Evolutionary conservation across 2,329 filamentous ascomycete species (phyloP), one percentile per base, ranked within the genome.

Genomic region (Ambrosiella beaveri): DNA sequence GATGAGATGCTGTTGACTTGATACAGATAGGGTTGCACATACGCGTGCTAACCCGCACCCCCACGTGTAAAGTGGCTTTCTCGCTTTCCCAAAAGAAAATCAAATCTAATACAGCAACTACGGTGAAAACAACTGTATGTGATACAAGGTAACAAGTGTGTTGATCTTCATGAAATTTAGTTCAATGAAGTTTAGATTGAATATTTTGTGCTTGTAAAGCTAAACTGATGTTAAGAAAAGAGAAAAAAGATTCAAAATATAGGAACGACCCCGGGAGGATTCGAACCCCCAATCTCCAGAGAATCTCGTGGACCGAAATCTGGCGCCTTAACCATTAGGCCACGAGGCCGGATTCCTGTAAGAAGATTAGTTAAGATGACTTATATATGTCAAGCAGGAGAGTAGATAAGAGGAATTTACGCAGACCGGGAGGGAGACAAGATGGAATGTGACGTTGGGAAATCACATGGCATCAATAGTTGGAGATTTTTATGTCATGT

Each of bases 241-340:
- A 39, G 35, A 44, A 37, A n/a, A 17, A 45, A 56, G 44, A 57
- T 27, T n/a, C 12, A 17, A 19, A 51, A 57, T 37, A 51, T 19
- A 11, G 8, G 45, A 45, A 40, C 54, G 58, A 60, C 58, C 58
- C 58, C 58, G 58, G 54, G 58, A 60, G 58, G 58, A 60, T 60
- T 60, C 58, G 58, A 60, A 60, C 58, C 58, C 57, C 58, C 54
- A 60, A 60, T 60, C 58, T 60, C 58, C 54, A 60, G 58, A 60
- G 58, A 35, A 7, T 49, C 39, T 53, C 35, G 41, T 47, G 57
- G n/a, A 57, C 58, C 58, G 58, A 60, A 60, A 60, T 60, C 58
- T 60, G 54, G 58, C 58, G 58, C 58, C 58, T 60, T 60, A 60
- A 60, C 58, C 58, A 60, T 60, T 60, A 60, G 58, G 58, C 58